These are phyloP conservation scores for Alternaria consortialis DNA, from an alignment of 2,329 filamentous ascomycete species.

Conservation along the genomic window DNA sequence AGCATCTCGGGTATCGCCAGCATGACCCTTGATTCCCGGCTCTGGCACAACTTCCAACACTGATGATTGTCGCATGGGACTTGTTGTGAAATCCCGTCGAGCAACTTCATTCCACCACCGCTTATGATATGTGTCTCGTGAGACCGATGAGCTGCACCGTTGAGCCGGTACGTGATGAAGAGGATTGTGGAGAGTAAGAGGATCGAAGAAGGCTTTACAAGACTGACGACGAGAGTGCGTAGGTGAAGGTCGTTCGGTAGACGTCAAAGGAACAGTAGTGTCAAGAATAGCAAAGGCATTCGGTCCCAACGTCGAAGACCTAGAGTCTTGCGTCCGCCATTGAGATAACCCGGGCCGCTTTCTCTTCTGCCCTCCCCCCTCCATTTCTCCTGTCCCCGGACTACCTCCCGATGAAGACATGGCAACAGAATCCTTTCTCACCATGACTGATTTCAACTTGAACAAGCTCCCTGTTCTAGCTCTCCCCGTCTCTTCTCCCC, in stretches of 20 bases:
- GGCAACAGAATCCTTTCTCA: neutral
- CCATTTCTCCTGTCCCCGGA: neutral
- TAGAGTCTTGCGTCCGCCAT: neutral
- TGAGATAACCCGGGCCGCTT: neutral
- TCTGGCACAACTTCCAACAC: slow-evolving; percentile 21
- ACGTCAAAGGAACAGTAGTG: neutral
- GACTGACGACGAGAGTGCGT: neutral
- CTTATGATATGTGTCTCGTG: slow-evolving; percentile 8
- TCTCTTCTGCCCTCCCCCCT: neutral
- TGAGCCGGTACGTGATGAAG: neutral
- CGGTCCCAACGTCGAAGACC: neutral
- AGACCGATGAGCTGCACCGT: neutral
- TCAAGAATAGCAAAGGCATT: neutral
- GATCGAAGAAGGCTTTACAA: neutral
- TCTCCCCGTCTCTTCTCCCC: neutral
- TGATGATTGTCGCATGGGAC: slow-evolving; percentile 8
- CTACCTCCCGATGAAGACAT: neutral
- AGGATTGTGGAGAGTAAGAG: neutral
- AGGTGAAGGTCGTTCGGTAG: neutral
- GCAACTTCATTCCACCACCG: slow-evolving; percentile 18
- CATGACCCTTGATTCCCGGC: neutral
- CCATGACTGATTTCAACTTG: neutral
- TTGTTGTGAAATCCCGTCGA: slow-evolving; percentile 7
- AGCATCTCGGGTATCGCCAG: neutral
- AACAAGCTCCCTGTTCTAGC: neutral